These are phyloP conservation scores for Parvularia atlantis DNA, from an alignment of 78 protist genomes.

Conservation along the genomic window DNA sequence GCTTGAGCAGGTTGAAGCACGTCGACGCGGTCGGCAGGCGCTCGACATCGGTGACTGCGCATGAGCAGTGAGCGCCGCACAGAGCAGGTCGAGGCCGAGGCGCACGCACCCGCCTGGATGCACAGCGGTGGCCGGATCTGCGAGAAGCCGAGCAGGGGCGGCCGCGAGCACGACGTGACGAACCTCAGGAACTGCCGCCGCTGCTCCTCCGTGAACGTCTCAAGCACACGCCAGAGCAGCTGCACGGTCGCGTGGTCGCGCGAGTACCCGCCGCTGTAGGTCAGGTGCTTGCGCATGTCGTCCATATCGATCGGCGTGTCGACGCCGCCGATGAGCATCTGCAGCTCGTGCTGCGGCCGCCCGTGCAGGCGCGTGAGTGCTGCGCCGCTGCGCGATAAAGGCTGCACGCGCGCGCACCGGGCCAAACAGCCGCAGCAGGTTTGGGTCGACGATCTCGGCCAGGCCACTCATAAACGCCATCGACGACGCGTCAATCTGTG, in stretches of 20 bases:
- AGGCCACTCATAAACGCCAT: conserved; percentile 46
- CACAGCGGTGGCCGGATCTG: conserved; percentile 11
- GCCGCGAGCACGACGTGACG: conserved; percentile 14
- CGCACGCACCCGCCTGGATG: background rate
- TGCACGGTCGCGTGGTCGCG: background rate
- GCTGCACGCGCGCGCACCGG: too few species aligned
- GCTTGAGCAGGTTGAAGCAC: conserved; percentile 59
- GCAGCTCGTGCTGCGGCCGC: conserved; percentile 33
- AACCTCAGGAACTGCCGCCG: conserved; percentile 16
- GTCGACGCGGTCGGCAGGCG: conserved; percentile 71
- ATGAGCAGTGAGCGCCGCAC: background rate
- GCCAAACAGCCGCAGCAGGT: conserved; percentile 33
- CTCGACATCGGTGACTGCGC: background rate
- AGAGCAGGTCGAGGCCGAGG: background rate
- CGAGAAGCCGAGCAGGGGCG: conserved; percentile 28
- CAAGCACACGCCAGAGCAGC: background rate
- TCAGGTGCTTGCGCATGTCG: background rate
- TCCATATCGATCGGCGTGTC: background rate
- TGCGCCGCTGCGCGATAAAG: too few species aligned
- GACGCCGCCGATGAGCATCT: conserved; percentile 31
- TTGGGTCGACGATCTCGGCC: conserved; percentile 2
- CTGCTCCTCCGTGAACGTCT: background rate
- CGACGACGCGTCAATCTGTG: background rate
- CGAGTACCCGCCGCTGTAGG: background rate
- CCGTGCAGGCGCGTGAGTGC: too few species aligned